Evolutionary conservation across 129 eudicot species (phyloP).

Genomic region (Heracleum sosnowskyi): DNA sequence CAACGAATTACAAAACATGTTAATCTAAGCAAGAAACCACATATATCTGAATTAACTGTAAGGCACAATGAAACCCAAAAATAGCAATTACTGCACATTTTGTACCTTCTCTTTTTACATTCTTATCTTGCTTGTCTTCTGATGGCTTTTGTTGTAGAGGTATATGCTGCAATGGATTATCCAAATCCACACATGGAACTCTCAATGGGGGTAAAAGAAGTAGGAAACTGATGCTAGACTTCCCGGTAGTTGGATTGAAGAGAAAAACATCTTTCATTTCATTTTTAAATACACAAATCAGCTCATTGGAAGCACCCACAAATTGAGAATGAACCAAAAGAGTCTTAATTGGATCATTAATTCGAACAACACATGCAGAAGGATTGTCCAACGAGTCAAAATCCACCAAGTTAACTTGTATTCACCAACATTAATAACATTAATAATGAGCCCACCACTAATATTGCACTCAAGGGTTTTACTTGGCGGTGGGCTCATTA

Average conservation of each 20-base stretch:
- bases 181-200: not conserved
- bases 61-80: too few relatives aligned
- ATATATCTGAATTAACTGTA: too few relatives aligned
- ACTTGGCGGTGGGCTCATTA: not conserved
- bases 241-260: not conserved
- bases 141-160: not conserved
- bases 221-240: not conserved
- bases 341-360: not conserved
- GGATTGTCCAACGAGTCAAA: not conserved
- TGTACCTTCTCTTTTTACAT: not conserved
- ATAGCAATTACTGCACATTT: too few relatives aligned
- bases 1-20: too few relatives aligned
- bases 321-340: not conserved
- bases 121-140: not conserved
- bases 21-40: not conserved
- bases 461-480: not conserved
- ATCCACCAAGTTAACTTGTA: not conserved
- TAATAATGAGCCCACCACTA: not conserved
- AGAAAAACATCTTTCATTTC: not conserved
- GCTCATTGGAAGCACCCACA: conserved; percentile 30
- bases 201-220: not conserved
- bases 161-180: not conserved
- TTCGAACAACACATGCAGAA: not conserved
- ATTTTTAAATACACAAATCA: conserved; percentile 11
- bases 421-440: too few relatives aligned